Evolutionary conservation across 805 yeast species (phyloP), one percentile per base, ranked within the genome.

Genomic region (Yarrowia sp.): DNA sequence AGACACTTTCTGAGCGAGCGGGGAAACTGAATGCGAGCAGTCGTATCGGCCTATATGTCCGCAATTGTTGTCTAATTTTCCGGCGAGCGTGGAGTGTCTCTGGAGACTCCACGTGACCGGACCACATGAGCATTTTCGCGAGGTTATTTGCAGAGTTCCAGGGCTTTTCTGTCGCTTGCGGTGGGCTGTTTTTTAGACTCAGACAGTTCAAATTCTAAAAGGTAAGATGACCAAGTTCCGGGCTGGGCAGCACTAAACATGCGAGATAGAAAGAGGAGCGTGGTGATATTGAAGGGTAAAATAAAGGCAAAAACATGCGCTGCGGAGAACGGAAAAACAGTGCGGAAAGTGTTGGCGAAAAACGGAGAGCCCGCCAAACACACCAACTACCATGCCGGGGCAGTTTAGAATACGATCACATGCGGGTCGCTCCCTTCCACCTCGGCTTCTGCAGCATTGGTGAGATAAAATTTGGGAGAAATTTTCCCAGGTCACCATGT

Each of bases 241-340:
- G 60, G 60, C 60, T 53, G 63, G 63, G 63, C 63, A 56, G 63
- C 63, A 56, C 63, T 56, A 56, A 56, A 56, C 63, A 56, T 56
- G 63, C 63, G 49, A 56, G 63, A 56, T 56, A 56, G 63, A 42
- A 56, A 30, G 49, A 56, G 49, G 49, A 56, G 49, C 38, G 17
- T 40, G 49, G 39, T 56, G 39, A 56, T 56, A 56, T 56, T 40
- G 63, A 56, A 56, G 63, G 63, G 49, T 56, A 56, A 56, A 56
- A 42, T 24, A 42, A 56, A 56, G 63, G 63, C 33, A 56, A 56
- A 56, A 56, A 56, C 15, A 38, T 44, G 60, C 44, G 60, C 40
- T 19, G 30, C 42, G 9, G 42, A 9, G 30, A 17, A 20, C 56
- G 56, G 56, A 17, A 52, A 52, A 52, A 36, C 30, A 13, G n/a